Conservation (phyloP, 1,284 basidiomycete genomes). For the Leucoagaricus sp. region DNA sequence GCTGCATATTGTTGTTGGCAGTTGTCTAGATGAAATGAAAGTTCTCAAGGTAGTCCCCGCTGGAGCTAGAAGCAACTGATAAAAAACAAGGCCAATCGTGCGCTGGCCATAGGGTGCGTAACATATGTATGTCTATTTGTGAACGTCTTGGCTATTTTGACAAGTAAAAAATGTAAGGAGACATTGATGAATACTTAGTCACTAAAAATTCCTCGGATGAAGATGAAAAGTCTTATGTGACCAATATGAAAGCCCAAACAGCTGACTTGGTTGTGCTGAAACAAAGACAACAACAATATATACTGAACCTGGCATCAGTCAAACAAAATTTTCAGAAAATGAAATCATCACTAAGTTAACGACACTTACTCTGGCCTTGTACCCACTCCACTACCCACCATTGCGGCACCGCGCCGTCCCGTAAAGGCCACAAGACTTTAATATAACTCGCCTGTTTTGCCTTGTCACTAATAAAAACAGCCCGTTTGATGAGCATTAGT, state of each 20-base stretch:
- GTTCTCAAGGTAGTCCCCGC: not conserved
- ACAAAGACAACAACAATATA: not conserved
- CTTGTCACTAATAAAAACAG: conserved; percentile 9
- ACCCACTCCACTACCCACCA: conserved; percentile 5
- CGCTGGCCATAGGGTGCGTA: not conserved
- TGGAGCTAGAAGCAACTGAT: conserved; percentile 4
- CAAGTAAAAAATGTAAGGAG: too few species aligned
- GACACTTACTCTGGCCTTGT: not conserved
- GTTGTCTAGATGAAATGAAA: conserved; percentile 1
- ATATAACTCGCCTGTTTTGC: not conserved
- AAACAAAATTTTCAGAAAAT: not conserved
- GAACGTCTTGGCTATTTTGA: not conserved
- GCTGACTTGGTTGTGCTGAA: not conserved
- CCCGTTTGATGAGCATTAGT: not conserved
- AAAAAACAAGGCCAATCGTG: not conserved
- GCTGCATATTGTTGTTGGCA: not conserved
- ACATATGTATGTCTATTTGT: not conserved
- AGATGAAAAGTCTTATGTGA: not conserved
- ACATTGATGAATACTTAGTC: too few species aligned
- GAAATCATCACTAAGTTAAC: conserved; percentile 4
- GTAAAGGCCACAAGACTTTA: conserved; percentile 1
- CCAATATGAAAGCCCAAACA: not conserved
- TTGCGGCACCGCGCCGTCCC: not conserved
- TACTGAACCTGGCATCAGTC: conserved; percentile 2
- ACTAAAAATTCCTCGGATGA: too few species aligned